Base-by-base conservation (phyloP, 1,284 basidiomycete genomes). In the Bjerkandera adusta region DNA sequence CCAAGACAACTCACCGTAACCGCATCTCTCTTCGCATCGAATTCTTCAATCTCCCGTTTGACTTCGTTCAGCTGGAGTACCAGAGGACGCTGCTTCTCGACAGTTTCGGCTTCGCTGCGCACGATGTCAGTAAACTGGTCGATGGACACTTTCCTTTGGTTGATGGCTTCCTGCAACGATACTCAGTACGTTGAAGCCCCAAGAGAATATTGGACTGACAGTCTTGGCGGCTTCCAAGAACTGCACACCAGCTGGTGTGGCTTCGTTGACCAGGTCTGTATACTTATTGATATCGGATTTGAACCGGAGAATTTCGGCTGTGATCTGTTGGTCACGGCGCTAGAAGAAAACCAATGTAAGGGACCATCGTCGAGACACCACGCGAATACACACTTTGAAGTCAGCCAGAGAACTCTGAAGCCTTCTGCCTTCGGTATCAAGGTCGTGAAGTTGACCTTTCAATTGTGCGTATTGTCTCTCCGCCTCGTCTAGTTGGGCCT, bases 171-270 rank as follows among this genome's bases (percentile, higher is more conserved):
- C 85, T 88, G 33, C 13, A 38, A 46, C 36, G 35, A 18, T n/a
- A 24, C 49, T 3, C 41, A 32, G 15, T 27, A 41, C n/a, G n/a
- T n/a, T n/a, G n/a, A n/a, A n/a, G n/a, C n/a, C n/a, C n/a, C n/a
- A n/a, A n/a, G n/a, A n/a, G n/a, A n/a, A n/a, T n/a, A n/a, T n/a
- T n/a, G n/a, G n/a, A n/a, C n/a, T n/a, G n/a, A n/a, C n/a, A n/a
- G n/a, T n/a, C n/a, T n/a, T n/a, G n/a, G n/a, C n/a, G n/a, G n/a
- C n/a, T n/a, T n/a, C n/a, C n/a, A n/a, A n/a, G n/a, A n/a, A n/a
- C n/a, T n/a, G n/a, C 13, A 93, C 75, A 56, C 81, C 83, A 12
- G 78, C 79, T 1, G 92, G 89, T 56, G 87, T 70, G 25, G 86
- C 85, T 38, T 90, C 84, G n/a, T n/a, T n/a, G n/a, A n/a, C n/a